Evolutionary conservation across 768 basidiomycete species (phyloP), one percentile per base, ranked within the genome.

Genomic region (Suillus subalutaceus): DNA sequence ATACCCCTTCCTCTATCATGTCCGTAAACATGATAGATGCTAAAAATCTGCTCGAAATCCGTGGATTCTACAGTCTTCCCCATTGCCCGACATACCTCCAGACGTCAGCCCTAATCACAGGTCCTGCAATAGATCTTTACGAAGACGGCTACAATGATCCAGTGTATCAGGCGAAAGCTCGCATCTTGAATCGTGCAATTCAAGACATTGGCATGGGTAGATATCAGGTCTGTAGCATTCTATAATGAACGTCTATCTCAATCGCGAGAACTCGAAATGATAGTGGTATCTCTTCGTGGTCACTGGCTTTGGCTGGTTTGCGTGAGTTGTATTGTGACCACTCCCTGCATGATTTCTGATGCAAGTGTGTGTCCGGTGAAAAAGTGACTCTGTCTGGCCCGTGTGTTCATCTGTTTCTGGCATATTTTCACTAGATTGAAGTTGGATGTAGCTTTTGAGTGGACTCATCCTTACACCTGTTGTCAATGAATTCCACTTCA

Each of bases 201-300:
- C 83, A 84, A 70, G 82, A 84, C 41, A 84, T 87, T 23, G 85
- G 85, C 2, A 86, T 87, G 84, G 86, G 85, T 7, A 82, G 74
- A 67, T 87, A 86, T 66, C 86, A 86, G 80, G 84, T 81, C 58
- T 20, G 78, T 65, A 18, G 16, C 44, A 20, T 30, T 46, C 32
- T 46, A 35, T 3, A 5, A 20, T 30, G 2, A 41, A 35, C 38
- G 5, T 46, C 10, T 18, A 56, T 55, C n/a, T 62, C 37, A 20
- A 15, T 35, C 2, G 8, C 6, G 0, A 6, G 26, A 40, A 3
- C 64, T 26, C 5, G 4, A 56, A 35, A n/a, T 30, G 9, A 55
- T 58, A 80, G 79, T 80, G 80, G 80, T 67, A 68, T 66, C 65
- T 82, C 6, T 81, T 81, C 53, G 62, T 75, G 13, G 80, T 81